phyloP scores from a whole-genome alignment of 192 early-diverging fungal genomes.

The Rhizophlyctis rosea region DNA sequence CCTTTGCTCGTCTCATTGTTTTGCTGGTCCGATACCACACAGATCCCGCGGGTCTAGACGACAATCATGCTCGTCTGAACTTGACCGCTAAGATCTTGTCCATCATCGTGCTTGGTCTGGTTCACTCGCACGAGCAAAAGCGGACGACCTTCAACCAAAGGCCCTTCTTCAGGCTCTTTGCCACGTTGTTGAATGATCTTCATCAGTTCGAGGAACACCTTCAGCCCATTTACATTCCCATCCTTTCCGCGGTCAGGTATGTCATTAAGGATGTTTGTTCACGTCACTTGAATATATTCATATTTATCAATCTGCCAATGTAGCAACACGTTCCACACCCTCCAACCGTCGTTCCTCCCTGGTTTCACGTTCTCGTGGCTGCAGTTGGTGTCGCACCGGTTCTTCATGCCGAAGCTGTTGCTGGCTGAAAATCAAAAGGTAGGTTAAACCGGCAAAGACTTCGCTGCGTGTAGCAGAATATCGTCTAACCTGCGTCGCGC shows the following conservation, averaged over 20 bases:
- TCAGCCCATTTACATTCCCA: conserved; percentile 68
- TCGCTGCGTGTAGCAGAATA: too few relatives aligned
- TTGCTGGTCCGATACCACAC: conserved; percentile 73
- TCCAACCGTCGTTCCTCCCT: conserved; percentile 84
- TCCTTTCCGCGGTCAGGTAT: conserved; percentile 68
- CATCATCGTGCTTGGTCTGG: conserved; percentile 80
- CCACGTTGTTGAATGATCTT: conserved; percentile 78
- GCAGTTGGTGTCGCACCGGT: conserved; percentile 86
- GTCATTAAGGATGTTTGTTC: neutral
- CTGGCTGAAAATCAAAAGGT: conserved; percentile 72
- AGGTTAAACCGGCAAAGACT: neutral
- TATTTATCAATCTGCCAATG: neutral
- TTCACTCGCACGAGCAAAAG: conserved; percentile 78
- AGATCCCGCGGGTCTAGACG: conserved; percentile 50
- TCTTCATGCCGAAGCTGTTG: conserved; percentile 86
- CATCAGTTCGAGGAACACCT: conserved; percentile 59
- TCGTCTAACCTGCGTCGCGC: neutral
- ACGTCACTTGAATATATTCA: neutral
- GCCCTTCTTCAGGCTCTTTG: conserved; percentile 87
- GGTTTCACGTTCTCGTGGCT: conserved; percentile 95
- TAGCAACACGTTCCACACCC: conserved; percentile 74
- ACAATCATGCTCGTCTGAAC: conserved; percentile 55
- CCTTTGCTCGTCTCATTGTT: conserved; percentile 85
- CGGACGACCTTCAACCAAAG: conserved; percentile 81
- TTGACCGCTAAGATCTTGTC: conserved; percentile 81